Percentiles rank a stretch among this genome's conserved stretches.
These are phyloP conservation scores for Astrephomene gubernaculifera DNA, from an alignment of 139 green algal genomes.

Conservation along the genomic window DNA sequence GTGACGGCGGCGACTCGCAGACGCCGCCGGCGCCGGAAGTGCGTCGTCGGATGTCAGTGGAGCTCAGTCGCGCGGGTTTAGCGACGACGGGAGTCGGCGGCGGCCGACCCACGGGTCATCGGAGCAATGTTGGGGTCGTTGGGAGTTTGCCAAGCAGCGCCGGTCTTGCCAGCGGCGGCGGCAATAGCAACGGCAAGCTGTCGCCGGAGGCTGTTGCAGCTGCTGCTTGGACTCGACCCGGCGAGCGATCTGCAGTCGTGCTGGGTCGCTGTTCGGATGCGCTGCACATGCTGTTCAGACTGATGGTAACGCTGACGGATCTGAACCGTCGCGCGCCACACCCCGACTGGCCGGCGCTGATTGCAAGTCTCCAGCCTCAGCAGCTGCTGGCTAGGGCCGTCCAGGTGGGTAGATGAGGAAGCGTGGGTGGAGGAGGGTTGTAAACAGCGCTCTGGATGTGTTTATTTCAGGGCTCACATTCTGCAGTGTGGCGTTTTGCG, in stretches of 20 bases:
- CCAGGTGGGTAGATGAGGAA: neutral
- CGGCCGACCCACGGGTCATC: too few relatives aligned
- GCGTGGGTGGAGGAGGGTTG: neutral
- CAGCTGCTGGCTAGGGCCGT: constrained; percentile 19
- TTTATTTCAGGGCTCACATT: too few relatives aligned
- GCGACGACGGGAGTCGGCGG: too few relatives aligned
- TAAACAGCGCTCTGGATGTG: too few relatives aligned
- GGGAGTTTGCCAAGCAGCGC: too few relatives aligned
- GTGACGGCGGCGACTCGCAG: too few relatives aligned
- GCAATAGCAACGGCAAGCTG: neutral
- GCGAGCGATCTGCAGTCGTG: neutral
- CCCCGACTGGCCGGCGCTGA: constrained; percentile 3
- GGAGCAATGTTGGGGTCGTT: too few relatives aligned
- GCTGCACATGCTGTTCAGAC: constrained; percentile 9
- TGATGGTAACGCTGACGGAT: constrained; percentile 19
- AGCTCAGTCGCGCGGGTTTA: too few relatives aligned
- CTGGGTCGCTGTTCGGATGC: neutral
- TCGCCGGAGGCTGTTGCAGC: neutral
- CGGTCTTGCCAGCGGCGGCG: neutral
- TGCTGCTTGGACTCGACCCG: neutral
- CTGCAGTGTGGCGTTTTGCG: too few relatives aligned
- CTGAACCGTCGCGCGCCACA: constrained; percentile 23
- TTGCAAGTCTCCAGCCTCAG: constrained; percentile 12
- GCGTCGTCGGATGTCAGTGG: too few relatives aligned
- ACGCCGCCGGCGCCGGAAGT: too few relatives aligned